Evolutionary conservation across 2,329 filamentous ascomycete species (phyloP).

Genomic region (Passalora sequoiae): DNA sequence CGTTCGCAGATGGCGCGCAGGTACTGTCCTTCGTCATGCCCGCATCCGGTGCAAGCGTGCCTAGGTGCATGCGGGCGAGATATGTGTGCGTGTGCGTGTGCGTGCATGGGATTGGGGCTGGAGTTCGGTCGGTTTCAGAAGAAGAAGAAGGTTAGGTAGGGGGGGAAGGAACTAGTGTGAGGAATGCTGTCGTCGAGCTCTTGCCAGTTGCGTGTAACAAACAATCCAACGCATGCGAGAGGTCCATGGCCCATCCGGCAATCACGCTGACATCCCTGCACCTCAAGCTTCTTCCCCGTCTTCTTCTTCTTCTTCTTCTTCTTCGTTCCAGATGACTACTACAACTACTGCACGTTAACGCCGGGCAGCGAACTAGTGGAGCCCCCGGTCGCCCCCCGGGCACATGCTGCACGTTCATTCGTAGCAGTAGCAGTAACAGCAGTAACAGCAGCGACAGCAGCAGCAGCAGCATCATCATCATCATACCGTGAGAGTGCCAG

Average conservation of each 20-base stretch:
- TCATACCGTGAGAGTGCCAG: slow-evolving; percentile 23
- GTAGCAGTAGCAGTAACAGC: too few relatives aligned
- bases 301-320: too few relatives aligned
- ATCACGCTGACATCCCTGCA: slow-evolving; percentile 21
- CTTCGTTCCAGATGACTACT: slow-evolving; percentile 28
- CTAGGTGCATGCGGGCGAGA: too few relatives aligned
- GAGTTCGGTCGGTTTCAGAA: slow-evolving; percentile 21
- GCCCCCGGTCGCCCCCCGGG: slow-evolving; percentile 14
- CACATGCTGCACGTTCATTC: slow-evolving; percentile 15
- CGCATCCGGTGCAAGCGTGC: slow-evolving; percentile 16
- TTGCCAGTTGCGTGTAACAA: slow-evolving; percentile 20
- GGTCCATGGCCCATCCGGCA: slow-evolving; percentile 11
- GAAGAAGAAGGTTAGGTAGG: slow-evolving; percentile 10
- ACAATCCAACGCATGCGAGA: slow-evolving; percentile 15
- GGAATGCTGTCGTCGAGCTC: slow-evolving; percentile 24
- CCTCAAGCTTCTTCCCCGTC: slow-evolving; percentile 18
- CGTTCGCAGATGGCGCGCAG: slow-evolving; percentile 32
- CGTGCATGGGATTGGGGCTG: slow-evolving; percentile 9
- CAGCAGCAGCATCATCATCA: too few relatives aligned
- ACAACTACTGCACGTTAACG: slow-evolving; percentile 29
- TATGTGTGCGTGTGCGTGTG: slow-evolving; percentile 10
- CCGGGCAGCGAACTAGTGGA: slow-evolving; percentile 20
- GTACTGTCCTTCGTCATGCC: slow-evolving; percentile 23
- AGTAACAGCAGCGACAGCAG: too few relatives aligned
- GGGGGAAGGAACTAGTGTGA: too few relatives aligned